Base-by-base conservation (phyloP, 306 rosid genomes). In the Amphicarpaea edgeworthii region DNA sequence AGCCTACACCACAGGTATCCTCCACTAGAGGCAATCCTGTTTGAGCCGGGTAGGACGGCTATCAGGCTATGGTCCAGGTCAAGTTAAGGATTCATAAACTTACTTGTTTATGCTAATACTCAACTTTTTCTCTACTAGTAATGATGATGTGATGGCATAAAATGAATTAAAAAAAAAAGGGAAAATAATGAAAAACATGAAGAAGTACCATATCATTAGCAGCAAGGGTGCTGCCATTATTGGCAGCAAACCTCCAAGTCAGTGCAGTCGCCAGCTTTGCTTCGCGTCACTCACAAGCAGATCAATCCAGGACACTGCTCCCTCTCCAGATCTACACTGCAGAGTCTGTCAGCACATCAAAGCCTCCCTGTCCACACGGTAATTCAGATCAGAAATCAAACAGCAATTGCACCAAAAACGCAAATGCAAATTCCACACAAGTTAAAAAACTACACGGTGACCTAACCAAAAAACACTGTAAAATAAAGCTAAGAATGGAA, bases 231-330 rank as follows among this genome's bases (percentile, higher is more conserved):
- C 88, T 84, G 85, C 97, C 98, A 82, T 90, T 94, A 84, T 79
- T 87, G 90, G 96, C 87, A 78, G 94, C 77, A 51, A 66, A 77
- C 86, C 97, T 86, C 97, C 97, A 89, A 83, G 93, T 76, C 41
- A 86, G 23, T 21, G 97, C 73, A 4, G 96, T 77, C 21, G 98
- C 91, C 98, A 95, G 87, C 82, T 88, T 85, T 14, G 77, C 82
- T 85, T 81, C 66, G 37, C 57, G 59, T 77, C 57, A 69, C 24
- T 32, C 15, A 55, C n/a, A 74, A 68, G 37, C 81, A 76, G 77
- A 81, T 70, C 77, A 47, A 79, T 54, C 45, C 74, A 76, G 81
- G n/a, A 73, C 40, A 78, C 69, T 69, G 74, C 82, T 70, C 78
- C 79, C 77, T 86, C 85, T 82, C 85, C 93, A 83, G 97, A 92